Evolutionary conservation across 2,329 filamentous ascomycete genomes (phyloP), one percentile per base, ranked within the genome.

Genomic region (Xylariaceae sp.): DNA sequence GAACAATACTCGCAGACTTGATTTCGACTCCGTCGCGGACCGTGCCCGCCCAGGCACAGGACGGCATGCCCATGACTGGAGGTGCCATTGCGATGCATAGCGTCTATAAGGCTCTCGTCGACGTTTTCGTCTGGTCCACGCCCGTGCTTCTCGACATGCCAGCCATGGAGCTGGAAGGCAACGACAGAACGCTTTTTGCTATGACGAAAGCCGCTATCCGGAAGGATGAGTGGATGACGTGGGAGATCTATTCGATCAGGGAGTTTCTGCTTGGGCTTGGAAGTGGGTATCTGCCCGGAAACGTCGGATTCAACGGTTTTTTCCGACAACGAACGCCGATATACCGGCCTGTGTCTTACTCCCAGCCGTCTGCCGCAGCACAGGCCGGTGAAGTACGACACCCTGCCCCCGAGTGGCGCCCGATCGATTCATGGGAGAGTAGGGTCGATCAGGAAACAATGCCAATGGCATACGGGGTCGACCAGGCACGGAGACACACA

Each of bases 251-350:
- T 8, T 68, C 68, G 4, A 66, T 63, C 5, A 60, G 58, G 25
- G 67, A 72, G 13, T 76, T 74, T 31, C 54, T 77, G 19, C 47
- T 69, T 23, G 58, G 54, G 9, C 59, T 76, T 1, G 72, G 72
- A 7, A 60, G 59, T 31, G 61, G 61, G 2, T 61, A 65, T 38
- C 33, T 57, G 22, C 45, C 53, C 2, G 60, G 64, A 3, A 55
- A 55, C 6, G 46, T 42, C 4, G 51, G 52, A 3, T 64, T 59
- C 39, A 60, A 67, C 37, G 62, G 64, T 5, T 67, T 67, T 35
- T 49, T 65, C 29, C 53, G 57, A 29, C 63, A 60, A 32, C 55
- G 57, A 9, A 59, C 56, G 13, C 54, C 58, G 0, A 49, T 53
- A 19, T 54, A 57, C 31, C 53, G 37, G 37, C 51, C 33, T 35